Conservation (phyloP, 805 yeast genomes). For the Ogataea nakhonphanomensis region DNA sequence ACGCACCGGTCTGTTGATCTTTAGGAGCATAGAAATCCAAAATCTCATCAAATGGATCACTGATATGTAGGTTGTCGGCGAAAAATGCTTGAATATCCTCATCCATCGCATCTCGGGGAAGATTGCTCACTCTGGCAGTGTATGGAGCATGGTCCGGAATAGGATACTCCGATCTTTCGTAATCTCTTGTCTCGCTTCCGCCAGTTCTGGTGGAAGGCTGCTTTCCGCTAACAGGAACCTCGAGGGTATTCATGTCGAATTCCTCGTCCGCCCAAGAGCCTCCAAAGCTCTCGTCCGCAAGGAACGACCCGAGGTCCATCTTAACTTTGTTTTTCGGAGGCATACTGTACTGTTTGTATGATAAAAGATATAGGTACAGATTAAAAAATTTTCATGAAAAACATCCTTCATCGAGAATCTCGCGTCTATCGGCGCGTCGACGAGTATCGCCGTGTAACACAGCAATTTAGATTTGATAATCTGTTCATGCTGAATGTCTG, state of each 20-base stretch:
- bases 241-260: conserved; percentile 48
- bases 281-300: conserved; percentile 70
- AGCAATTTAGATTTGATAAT: background rate
- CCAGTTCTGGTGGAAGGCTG: conserved; percentile 8
- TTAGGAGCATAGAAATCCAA: conserved; percentile 68
- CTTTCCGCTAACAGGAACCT: conserved; percentile 13
- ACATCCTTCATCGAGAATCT: background rate
- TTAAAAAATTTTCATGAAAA: conserved; percentile 8
- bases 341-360: conserved; percentile 32
- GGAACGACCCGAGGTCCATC: conserved; percentile 85
- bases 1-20: conserved; percentile 61
- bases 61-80: conserved; percentile 47
- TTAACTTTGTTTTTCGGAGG: conserved; percentile 59
- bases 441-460: background rate
- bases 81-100: conserved; percentile 58
- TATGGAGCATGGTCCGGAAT: conserved; percentile 90
- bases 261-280: conserved; percentile 87
- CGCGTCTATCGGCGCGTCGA: conserved; percentile 9
- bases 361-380: background rate
- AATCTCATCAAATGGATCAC: conserved; percentile 49
- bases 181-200: conserved; percentile 25
- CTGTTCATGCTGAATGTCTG: too few relatives aligned
- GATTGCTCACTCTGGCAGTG: conserved; percentile 83
- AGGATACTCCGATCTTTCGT: conserved; percentile 68
- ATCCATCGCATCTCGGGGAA: conserved; percentile 79